Evolutionary conservation across 495 filamentous ascomycete genomes (phyloP).

Genomic region (Pseudotulostoma volvatum): DNA sequence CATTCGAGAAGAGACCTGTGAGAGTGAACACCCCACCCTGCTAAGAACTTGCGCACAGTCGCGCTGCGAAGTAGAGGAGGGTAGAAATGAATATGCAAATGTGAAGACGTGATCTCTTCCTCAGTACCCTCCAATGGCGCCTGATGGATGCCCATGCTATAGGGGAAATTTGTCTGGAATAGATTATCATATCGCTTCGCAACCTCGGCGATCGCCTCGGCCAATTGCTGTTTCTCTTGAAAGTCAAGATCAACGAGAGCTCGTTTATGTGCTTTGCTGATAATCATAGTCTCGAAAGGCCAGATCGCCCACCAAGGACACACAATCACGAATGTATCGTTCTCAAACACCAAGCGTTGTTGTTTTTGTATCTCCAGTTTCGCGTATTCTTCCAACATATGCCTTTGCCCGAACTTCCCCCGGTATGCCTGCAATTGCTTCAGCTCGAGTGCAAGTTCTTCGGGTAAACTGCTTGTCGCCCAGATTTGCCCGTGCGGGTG

Average conservation of each 20-base stretch:
- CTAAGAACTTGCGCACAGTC: constrained; percentile 86
- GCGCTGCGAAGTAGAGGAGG: constrained; percentile 84
- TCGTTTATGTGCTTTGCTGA: constrained; percentile 64
- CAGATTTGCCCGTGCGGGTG: constrained; percentile 95
- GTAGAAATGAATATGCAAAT: constrained; percentile 96
- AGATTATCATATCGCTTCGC: constrained; percentile 89
- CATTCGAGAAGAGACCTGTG: not conserved
- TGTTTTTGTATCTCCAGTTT: constrained; percentile 62
- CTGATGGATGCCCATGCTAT: constrained; percentile 88
- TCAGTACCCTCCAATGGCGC: constrained; percentile 73
- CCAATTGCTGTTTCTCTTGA: constrained; percentile 50
- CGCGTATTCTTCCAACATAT: constrained; percentile 77
- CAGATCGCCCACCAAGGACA: constrained; percentile 96
- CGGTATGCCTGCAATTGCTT: constrained; percentile 62
- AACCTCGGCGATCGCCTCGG: constrained; percentile 71
- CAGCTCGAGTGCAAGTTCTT: constrained; percentile 70
- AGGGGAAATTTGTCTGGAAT: constrained; percentile 92
- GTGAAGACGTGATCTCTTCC: constrained; percentile 70
- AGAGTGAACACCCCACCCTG: constrained; percentile 39
- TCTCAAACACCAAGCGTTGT: constrained; percentile 78
- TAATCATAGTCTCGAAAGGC: constrained; percentile 92
- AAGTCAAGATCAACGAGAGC: constrained; percentile 63
- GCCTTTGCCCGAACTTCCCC: constrained; percentile 46
- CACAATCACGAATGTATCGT: constrained; percentile 62
- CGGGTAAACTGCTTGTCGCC: constrained; percentile 78